Base-by-base conservation (phyloP, 202 grass and related monocot genomes). In the Brachypodium distachyon region DNA sequence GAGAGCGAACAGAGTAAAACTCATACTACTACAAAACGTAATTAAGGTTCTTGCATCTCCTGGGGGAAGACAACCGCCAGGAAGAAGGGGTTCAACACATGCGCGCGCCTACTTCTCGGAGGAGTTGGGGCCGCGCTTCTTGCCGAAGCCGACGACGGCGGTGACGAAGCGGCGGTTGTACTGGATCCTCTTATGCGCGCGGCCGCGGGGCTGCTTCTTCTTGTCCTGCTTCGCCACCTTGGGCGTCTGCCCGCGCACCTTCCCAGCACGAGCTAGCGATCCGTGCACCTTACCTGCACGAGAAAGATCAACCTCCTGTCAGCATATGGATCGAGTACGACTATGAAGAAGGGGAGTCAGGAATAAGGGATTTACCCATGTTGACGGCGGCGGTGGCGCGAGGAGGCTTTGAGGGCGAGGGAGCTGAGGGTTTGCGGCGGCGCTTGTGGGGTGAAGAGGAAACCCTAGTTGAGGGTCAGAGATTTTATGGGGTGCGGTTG, bases 141-240 rank as follows among this genome's bases (percentile, higher is more conserved):
- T 93, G 65, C 91, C 91, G 81, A 93, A 93, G 12, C 91, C 91
- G 72, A 93, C 91, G 73, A 90, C 87, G 68, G 91, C 91, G 16
- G 91, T 93, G 61, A 93, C 87, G 77, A 93, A 93, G 28, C 91
- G 91, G 54, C 91, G 78, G 84, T 93, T 93, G 87, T 93, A 85
- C 84, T 93, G 91, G 84, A 93, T 85, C 7, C 91, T 54, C 87
- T 93, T 93, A 84, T 93, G 5, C 10, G 91, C 91, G 12, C 91
- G 83, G 41, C 91, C 91, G 11, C 91, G 81, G 23, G 91, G 91
- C 69, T 90, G 77, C 84, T 93, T 93, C 87, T 93, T 93, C 87
- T 93, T 93, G 84, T 93, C 91, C 65, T 93, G 91, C 81, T 93
- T 93, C 73, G 91, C 90, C 54, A 93, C 90, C 84, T 93, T 93